These are phyloP conservation scores for Rosa rugosa DNA, from an alignment of 306 rosid genomes.

Conservation along the genomic window DNA sequence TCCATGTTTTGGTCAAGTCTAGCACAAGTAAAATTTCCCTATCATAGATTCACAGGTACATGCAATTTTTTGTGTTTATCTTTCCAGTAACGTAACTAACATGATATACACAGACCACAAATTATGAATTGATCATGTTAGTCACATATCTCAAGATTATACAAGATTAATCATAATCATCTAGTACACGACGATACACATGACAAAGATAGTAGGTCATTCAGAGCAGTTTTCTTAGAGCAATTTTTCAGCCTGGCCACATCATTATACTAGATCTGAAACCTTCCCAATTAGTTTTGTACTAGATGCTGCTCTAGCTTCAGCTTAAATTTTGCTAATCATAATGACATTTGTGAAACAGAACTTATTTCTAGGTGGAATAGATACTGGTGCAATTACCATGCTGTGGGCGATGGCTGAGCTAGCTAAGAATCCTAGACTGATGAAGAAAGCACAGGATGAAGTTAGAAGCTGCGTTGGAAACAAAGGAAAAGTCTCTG, in stretches of 20 bases:
- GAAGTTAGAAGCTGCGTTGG: conserved; percentile 23
- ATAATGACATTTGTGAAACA: background rate
- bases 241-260: background rate
- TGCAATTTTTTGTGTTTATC: too few relatives aligned
- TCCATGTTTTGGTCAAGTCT: too few relatives aligned
- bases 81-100: too few relatives aligned
- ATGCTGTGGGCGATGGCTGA: conserved; percentile 50
- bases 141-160: too few relatives aligned
- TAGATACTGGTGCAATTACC: conserved; percentile 31
- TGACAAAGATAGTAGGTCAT: too few relatives aligned
- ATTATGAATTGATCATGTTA: too few relatives aligned
- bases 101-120: too few relatives aligned
- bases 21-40: too few relatives aligned
- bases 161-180: too few relatives aligned
- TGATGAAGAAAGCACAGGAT: conserved; percentile 40
- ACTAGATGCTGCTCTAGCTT: background rate
- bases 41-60: too few relatives aligned
- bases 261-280: background rate
- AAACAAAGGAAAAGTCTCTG: conserved; percentile 22
- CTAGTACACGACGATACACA: too few relatives aligned
- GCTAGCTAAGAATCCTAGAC: conserved; percentile 31
- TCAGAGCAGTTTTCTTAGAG: too few relatives aligned
- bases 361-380: conserved; percentile 46
- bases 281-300: background rate
- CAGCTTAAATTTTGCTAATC: background rate